Evolutionary conservation across 1,139 yeast species (phyloP), one percentile per base, ranked within the genome.

Genomic region (Candida frijolesensis): DNA sequence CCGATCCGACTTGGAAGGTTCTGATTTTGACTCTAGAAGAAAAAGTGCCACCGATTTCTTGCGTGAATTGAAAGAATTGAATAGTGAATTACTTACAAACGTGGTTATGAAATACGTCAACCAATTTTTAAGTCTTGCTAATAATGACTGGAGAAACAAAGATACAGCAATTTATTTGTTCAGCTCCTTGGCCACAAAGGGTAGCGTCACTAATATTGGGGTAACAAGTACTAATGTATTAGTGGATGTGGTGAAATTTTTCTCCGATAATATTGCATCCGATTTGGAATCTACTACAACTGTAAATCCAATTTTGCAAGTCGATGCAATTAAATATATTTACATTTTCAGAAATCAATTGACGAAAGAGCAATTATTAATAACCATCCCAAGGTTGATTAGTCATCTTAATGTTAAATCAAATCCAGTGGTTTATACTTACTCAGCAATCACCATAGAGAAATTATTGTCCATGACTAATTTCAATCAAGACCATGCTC

Each of bases 371-470:
- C 98, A 94, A 67, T 71, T 95, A 35, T 66, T 83, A 12, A 85
- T 89, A 51, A 85, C 96, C 0, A 78, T 95, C 62, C 96, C 97
- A n/a, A 70, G 90, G 44, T 74, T 95, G 56, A 83, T 91, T 8
- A 76, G 78, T 18, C 94, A 89, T 63, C 78, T 88, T 57, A 75
- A 79, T 39, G 32, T 46, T 6, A 73, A 76, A 19, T 60, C 68
- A 12, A 89, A 89, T 56, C 88, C 89, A 50, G 96, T 91, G 42
- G 96, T 92, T 16, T 90, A 88, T 68, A 92, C 99, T 0, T 95
- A 92, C 64, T 84, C 98, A 2, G 92, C 99, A 1, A 87, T 95
- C 53, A 91, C 98, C 2, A 84, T 94, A 54, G 99, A 95, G 63
- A 86, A 90, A 60, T 83, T 95, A 50, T 75, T 95, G 50, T 83